Evolutionary conservation across 495 filamentous ascomycete species (phyloP).

Genomic region (Gamarada debralockiae): DNA sequence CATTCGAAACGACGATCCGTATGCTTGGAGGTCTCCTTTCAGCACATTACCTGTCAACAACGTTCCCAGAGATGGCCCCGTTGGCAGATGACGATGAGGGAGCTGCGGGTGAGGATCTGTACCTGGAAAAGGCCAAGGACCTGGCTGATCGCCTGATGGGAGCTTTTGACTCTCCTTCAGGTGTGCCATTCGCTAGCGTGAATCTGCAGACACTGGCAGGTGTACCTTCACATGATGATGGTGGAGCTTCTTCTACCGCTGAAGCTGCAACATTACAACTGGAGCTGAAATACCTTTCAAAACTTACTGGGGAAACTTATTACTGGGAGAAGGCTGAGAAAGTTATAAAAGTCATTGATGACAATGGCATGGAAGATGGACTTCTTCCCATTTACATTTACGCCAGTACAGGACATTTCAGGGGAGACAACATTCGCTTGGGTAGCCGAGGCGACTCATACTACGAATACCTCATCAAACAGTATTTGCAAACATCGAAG

Average conservation of each 20-base stretch:
- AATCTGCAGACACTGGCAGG: slow-evolving; percentile 75
- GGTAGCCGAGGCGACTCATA: slow-evolving; percentile 95
- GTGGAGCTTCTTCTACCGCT: slow-evolving; percentile 89
- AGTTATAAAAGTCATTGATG: slow-evolving; percentile 85
- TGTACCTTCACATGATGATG: slow-evolving; percentile 73
- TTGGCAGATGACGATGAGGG: slow-evolving; percentile 43
- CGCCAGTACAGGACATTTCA: slow-evolving; percentile 73
- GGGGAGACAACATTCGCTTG: slow-evolving; percentile 79
- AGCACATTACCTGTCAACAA: slow-evolving; percentile 85
- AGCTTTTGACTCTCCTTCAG: slow-evolving; percentile 82
- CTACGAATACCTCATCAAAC: slow-evolving; percentile 97
- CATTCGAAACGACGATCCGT: slow-evolving; percentile 96
- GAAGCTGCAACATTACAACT: slow-evolving; percentile 91
- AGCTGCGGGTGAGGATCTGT: slow-evolving; percentile 77
- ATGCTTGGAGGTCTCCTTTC: slow-evolving; percentile 95
- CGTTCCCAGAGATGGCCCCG: slow-evolving; percentile 64
- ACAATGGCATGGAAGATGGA: slow-evolving; percentile 71
- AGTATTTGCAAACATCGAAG: slow-evolving; percentile 88
- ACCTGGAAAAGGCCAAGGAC: slow-evolving; percentile 92
- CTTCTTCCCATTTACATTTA: slow-evolving; percentile 89
- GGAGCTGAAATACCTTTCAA: slow-evolving; percentile 96
- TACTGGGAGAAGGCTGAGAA: slow-evolving; percentile 79
- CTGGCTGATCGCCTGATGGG: slow-evolving; percentile 81
- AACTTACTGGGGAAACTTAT: slow-evolving; percentile 84
- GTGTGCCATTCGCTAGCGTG: slow-evolving; percentile 86